These are phyloP conservation scores for Linderina pennispora DNA, from an alignment of 192 early-diverging fungal species.

Conservation along the genomic window DNA sequence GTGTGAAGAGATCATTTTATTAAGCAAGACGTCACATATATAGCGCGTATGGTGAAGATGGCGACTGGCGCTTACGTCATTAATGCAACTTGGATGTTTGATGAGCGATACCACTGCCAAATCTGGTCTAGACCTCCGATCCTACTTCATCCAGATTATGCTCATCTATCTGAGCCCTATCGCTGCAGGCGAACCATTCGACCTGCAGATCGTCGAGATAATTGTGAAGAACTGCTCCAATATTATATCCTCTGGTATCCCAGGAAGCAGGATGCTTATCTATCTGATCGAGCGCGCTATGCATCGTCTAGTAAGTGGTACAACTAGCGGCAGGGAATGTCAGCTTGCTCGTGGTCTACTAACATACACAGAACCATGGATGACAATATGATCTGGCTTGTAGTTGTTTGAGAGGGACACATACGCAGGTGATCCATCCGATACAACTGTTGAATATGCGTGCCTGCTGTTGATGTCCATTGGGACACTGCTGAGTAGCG, in stretches of 20 bases:
- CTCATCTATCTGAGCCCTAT: slow-evolving; percentile 30
- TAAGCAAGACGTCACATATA: slow-evolving; percentile 19
- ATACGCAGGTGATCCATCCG: slow-evolving; percentile 16
- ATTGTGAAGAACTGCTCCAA: slow-evolving; percentile 32
- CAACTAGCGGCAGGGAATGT: no score
- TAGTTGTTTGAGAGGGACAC: slow-evolving; percentile 7
- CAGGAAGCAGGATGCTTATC: slow-evolving; percentile 5
- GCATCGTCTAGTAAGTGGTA: no score
- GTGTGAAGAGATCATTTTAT: no score
- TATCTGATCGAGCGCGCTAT: no score
- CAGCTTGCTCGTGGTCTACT: no score
- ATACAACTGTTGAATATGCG: slow-evolving; percentile 20
- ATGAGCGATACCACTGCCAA: no score
- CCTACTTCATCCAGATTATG: slow-evolving; percentile 30
- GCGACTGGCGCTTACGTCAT: slow-evolving; percentile 28
- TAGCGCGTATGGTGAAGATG: slow-evolving; percentile 35
- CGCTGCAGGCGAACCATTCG: slow-evolving; percentile 14
- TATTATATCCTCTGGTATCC: slow-evolving; percentile 28
- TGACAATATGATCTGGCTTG: no score
- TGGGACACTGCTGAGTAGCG: slow-evolving; percentile 17
- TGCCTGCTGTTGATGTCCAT: slow-evolving; percentile 14
- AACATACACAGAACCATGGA: no score
- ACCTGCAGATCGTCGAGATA: slow-evolving; percentile 22
- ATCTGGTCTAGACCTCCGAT: no score
- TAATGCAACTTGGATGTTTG: slow-evolving; percentile 27